A percentile compares a stretch with the other conserved stretches of the same genome.
Evolutionary conservation across 2,329 filamentous ascomycete genomes (phyloP).

Genomic region (Lachnellula suecica): DNA sequence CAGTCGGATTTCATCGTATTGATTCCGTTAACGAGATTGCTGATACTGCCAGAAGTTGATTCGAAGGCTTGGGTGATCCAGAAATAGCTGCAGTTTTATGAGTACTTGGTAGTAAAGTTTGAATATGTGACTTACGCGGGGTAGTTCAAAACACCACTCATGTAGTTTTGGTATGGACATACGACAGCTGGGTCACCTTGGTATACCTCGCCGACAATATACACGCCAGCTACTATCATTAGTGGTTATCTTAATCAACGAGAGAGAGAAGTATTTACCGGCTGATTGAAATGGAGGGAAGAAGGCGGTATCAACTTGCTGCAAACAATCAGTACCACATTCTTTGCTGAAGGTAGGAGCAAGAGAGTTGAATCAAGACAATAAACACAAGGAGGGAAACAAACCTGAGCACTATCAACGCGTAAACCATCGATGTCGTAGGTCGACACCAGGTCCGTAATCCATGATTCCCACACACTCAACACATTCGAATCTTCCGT

Average conservation of each 20-base stretch:
- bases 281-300: conserved; percentile 50
- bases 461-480: conserved; percentile 24
- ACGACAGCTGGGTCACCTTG: conserved; percentile 51
- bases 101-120: not conserved
- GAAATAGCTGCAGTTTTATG: conserved; percentile 18
- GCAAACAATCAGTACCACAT: no score
- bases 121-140: conserved; percentile 42
- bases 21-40: conserved; percentile 29
- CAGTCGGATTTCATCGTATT: conserved; percentile 27
- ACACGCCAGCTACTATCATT: conserved; percentile 49
- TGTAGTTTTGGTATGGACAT: conserved; percentile 53
- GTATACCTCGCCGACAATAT: conserved; percentile 60
- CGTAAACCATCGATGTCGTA: conserved; percentile 48
- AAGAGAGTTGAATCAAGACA: no score
- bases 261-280: conserved; percentile 25
- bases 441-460: conserved; percentile 24
- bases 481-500: conserved; percentile 27
- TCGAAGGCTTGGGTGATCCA: conserved; percentile 30
- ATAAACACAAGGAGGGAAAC: no score
- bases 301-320: conserved; percentile 50
- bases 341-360: no score
- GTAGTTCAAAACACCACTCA: conserved; percentile 63
- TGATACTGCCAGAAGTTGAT: conserved; percentile 28
- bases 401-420: conserved; percentile 47
- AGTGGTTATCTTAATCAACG: conserved; percentile 25